Percentiles rank a stretch among this genome's conserved stretches.
Evolutionary conservation across 208 protist species (phyloP).

Genomic region (Crithidia acanthocephali): DNA sequence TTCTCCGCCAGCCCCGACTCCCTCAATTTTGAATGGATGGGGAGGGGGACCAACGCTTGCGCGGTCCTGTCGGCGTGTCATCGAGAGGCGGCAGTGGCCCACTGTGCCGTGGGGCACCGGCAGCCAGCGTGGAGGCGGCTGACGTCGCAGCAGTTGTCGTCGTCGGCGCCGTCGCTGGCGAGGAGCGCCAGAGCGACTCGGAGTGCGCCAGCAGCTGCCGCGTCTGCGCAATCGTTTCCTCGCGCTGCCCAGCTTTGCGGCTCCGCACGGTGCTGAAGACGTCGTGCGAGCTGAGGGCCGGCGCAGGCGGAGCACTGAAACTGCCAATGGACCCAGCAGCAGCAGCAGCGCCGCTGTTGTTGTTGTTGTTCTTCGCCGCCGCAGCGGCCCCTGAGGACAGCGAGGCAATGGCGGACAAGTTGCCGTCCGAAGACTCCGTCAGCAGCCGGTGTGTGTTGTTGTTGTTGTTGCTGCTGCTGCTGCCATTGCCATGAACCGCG

Average conservation of each 20-base stretch:
- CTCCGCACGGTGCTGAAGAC: slow-evolving; percentile 13
- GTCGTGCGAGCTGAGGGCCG: slow-evolving; percentile 1
- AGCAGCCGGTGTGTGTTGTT: not conserved
- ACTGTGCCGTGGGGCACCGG: not conserved
- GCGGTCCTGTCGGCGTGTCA: not conserved
- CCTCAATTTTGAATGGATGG: not conserved
- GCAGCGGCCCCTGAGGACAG: no score
- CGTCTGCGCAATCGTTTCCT: slow-evolving; percentile 23
- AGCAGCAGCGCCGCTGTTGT: not conserved
- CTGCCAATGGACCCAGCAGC: not conserved
- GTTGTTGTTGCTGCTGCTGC: slow-evolving; percentile 8
- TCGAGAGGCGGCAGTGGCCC: slow-evolving; percentile 18
- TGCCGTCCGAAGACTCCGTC: not conserved
- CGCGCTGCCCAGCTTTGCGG: slow-evolving; percentile 15
- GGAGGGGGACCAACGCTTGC: slow-evolving; percentile 8
- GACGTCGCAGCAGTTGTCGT: not conserved
- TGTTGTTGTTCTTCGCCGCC: no score
- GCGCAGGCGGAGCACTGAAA: not conserved
- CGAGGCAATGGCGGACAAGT: not conserved
- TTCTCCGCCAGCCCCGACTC: not conserved
- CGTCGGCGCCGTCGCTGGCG: not conserved
- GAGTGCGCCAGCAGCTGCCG: slow-evolving; percentile 31
- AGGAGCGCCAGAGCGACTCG: slow-evolving; percentile 34
- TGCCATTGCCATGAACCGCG: not conserved
- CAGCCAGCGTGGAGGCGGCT: not conserved